phyloP scores from a whole-genome alignment of 495 filamentous ascomycete species.

The Penicillium odoratum region DNA sequence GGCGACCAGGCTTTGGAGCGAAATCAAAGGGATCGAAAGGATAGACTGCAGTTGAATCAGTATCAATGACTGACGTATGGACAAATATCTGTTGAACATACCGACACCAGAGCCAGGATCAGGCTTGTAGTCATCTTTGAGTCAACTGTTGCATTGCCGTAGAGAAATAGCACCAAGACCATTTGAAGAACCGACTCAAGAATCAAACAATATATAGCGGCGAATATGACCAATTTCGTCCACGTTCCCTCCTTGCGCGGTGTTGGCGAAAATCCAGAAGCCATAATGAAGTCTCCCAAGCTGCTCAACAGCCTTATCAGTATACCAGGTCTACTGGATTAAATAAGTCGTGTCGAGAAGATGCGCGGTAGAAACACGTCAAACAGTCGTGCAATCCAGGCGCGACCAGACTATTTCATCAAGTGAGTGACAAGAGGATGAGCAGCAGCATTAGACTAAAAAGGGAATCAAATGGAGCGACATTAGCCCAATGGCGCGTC shows the following conservation, averaged over 20 bases:
- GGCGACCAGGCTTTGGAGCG: constrained; percentile 45
- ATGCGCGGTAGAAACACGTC: constrained; percentile 5
- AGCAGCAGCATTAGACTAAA: constrained; percentile 20
- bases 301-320: constrained; percentile 11
- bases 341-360: constrained; percentile 1
- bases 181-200: constrained; percentile 41
- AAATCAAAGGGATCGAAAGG: constrained; percentile 38
- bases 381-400: constrained; percentile 13
- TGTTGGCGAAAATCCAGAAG: constrained; percentile 21
- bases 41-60: constrained; percentile 34
- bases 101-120: constrained; percentile 38
- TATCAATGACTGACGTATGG: background rate
- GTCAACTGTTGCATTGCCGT: constrained; percentile 38
- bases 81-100: constrained; percentile 19
- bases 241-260: constrained; percentile 37
- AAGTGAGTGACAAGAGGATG: constrained; percentile 8
- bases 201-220: constrained; percentile 41
- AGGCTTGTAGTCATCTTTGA: constrained; percentile 46
- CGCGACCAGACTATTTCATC: constrained; percentile 11
- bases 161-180: constrained; percentile 42
- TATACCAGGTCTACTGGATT: background rate
- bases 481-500: constrained; percentile 25
- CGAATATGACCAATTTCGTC: constrained; percentile 45
- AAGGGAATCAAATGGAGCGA: constrained; percentile 20
- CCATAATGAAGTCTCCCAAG: constrained; percentile 22